Evolutionary conservation across 2,329 filamentous ascomycete genomes (phyloP).

Genomic region (Pseudocercospora fuligena): DNA sequence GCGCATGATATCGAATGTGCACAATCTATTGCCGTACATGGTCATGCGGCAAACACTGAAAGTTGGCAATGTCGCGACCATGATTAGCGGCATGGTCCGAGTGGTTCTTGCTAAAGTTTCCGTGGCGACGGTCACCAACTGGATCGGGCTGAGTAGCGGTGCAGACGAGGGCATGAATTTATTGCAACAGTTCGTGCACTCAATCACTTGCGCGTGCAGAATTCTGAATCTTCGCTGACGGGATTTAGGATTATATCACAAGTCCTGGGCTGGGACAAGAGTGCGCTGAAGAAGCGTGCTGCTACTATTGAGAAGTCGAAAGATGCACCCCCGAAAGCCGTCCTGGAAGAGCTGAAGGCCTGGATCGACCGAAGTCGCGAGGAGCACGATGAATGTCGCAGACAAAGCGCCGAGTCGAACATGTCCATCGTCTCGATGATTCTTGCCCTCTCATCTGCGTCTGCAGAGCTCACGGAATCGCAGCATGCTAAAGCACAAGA

Average conservation of each 20-base stretch:
- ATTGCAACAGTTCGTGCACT: constrained; percentile 61
- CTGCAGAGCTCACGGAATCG: constrained; percentile 57
- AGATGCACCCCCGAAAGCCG: constrained; percentile 63
- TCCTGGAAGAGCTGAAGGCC: constrained; percentile 64
- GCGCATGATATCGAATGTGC: constrained; percentile 70
- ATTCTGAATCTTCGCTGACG: constrained; percentile 8
- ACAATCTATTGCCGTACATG: constrained; percentile 73
- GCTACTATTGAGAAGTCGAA: constrained; percentile 68
- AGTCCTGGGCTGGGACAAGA: constrained; percentile 73
- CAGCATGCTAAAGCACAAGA: constrained; percentile 70
- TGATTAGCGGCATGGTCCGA: constrained; percentile 76
- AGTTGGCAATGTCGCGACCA: constrained; percentile 78
- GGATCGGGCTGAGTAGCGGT: constrained; percentile 73
- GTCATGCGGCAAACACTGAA: constrained; percentile 74
- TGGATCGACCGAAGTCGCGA: constrained; percentile 59
- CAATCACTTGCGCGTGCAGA: too few relatives aligned
- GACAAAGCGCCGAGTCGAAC: constrained; percentile 56
- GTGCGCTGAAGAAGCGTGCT: constrained; percentile 69
- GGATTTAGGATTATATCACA: constrained; percentile 69
- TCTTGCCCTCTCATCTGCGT: constrained; percentile 58
- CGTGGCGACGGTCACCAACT: constrained; percentile 75
- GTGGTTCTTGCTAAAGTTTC: constrained; percentile 79
- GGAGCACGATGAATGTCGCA: constrained; percentile 64
- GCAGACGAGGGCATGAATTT: constrained; percentile 81
- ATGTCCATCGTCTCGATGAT: constrained; percentile 71